phyloP scores from a whole-genome alignment of 805 yeast species.

The Candida sithepensis region DNA sequence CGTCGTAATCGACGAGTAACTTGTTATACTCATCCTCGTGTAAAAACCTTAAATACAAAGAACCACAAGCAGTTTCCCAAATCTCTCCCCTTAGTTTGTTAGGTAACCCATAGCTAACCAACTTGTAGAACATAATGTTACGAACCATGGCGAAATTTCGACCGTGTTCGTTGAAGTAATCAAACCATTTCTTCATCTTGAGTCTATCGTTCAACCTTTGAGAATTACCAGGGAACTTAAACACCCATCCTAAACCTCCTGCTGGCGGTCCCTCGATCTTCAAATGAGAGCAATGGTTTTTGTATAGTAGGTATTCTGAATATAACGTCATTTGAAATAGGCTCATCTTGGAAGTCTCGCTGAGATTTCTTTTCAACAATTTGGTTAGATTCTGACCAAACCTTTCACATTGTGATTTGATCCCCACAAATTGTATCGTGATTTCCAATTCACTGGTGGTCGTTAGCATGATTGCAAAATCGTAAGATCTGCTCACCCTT shows the following conservation, averaged over 20 bases:
- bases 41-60: conserved; percentile 68
- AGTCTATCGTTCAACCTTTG: conserved; percentile 72
- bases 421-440: conserved; percentile 71
- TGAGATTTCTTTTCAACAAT: conserved; percentile 58
- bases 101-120: conserved; percentile 91
- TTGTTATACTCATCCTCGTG: conserved; percentile 56
- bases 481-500: conserved; percentile 71
- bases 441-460: conserved; percentile 64
- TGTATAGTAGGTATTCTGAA: conserved; percentile 76
- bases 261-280: conserved; percentile 52
- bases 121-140: conserved; percentile 73
- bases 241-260: conserved; percentile 84
- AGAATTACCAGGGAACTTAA: conserved; percentile 88
- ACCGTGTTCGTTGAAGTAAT: conserved; percentile 80
- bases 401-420: conserved; percentile 72
- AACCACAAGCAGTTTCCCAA: conserved; percentile 92
- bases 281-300: conserved; percentile 45
- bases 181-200: conserved; percentile 91
- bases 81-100: conserved; percentile 91
- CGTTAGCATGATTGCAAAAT: conserved; percentile 71
- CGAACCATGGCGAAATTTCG: conserved; percentile 73
- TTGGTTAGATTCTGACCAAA: conserved; percentile 69
- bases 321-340: conserved; percentile 70
- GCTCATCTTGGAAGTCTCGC: conserved; percentile 56
- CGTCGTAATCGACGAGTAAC: conserved; percentile 57